These are phyloP conservation scores for Mycena venus DNA, from an alignment of 768 basidiomycete species.

Conservation along the genomic window DNA sequence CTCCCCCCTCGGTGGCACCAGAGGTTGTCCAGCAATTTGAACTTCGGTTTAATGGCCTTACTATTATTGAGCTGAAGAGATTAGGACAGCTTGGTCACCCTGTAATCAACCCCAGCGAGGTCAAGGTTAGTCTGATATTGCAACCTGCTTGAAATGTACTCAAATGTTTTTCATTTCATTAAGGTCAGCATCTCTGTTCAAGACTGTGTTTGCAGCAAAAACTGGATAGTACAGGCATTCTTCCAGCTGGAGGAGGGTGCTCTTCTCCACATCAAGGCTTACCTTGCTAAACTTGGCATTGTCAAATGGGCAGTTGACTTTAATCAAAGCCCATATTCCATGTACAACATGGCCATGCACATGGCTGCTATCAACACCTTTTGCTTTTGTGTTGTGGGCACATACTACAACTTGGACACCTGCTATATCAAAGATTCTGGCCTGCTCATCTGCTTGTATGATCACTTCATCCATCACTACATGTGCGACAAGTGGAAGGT, in stretches of 20 bases:
- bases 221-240: not conserved
- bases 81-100: not conserved
- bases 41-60: conserved; percentile 7
- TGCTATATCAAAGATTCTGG: not conserved
- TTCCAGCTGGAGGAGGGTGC: conserved; percentile 14
- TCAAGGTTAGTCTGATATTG: conserved; percentile 9
- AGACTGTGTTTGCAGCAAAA: not conserved
- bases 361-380: conserved; percentile 25
- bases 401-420: conserved; percentile 9
- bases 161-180: not conserved
- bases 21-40: not conserved
- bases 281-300: conserved; percentile 22
- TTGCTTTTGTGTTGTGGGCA: not conserved
- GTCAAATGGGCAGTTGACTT: conserved; percentile 14
- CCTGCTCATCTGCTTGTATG: conserved; percentile 1
- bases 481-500: conserved; percentile 5
- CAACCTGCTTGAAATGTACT: not conserved
- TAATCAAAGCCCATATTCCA: conserved; percentile 14
- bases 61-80: conserved; percentile 8
- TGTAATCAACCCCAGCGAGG: not conserved
- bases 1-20: not conserved
- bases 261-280: conserved; percentile 7
- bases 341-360: conserved; percentile 23
- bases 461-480: conserved; percentile 24
- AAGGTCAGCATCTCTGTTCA: not conserved